Conservation (phyloP, 768 basidiomycete genomes). For the Mrakia gelida region DNA sequence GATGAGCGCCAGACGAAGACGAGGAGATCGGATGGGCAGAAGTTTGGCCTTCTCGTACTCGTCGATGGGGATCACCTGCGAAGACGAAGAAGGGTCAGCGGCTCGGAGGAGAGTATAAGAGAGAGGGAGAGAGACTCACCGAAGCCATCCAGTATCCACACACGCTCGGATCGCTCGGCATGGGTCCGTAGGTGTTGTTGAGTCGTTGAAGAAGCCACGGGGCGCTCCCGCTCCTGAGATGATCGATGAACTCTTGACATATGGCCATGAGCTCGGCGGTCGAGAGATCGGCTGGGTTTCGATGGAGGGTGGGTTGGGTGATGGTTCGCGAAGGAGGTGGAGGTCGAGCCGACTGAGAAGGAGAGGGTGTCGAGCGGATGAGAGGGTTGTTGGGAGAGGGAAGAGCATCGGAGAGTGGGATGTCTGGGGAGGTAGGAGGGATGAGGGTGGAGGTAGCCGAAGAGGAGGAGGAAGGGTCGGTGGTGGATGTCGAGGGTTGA, state of each 20-base stretch:
- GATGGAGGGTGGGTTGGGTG: background rate
- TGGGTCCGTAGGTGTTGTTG: constrained; percentile 68
- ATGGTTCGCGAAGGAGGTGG: background rate
- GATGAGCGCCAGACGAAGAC: constrained; percentile 74
- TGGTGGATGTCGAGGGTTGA: background rate
- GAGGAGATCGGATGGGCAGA: constrained; percentile 63
- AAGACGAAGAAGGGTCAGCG: background rate
- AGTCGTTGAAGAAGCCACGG: constrained; percentile 92
- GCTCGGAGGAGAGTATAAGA: constrained; percentile 8
- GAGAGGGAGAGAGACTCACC: constrained; percentile 45
- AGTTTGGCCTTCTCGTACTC: constrained; percentile 84
- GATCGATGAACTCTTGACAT: constrained; percentile 60
- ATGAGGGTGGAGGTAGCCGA: background rate
- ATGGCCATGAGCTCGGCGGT: constrained; percentile 58
- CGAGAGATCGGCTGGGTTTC: constrained; percentile 40
- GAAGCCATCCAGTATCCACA: constrained; percentile 89
- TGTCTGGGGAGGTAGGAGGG: background rate
- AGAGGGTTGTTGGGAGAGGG: background rate
- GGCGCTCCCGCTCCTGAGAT: constrained; percentile 64
- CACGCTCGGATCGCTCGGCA: constrained; percentile 64
- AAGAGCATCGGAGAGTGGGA: constrained; percentile 1
- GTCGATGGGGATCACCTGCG: constrained; percentile 74
- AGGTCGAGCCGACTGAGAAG: background rate
- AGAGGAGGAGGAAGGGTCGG: background rate
- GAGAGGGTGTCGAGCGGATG: too few relatives aligned